Conservation (phyloP, 1,139 yeast genomes). For the Chernovozyma aurita region DNA sequence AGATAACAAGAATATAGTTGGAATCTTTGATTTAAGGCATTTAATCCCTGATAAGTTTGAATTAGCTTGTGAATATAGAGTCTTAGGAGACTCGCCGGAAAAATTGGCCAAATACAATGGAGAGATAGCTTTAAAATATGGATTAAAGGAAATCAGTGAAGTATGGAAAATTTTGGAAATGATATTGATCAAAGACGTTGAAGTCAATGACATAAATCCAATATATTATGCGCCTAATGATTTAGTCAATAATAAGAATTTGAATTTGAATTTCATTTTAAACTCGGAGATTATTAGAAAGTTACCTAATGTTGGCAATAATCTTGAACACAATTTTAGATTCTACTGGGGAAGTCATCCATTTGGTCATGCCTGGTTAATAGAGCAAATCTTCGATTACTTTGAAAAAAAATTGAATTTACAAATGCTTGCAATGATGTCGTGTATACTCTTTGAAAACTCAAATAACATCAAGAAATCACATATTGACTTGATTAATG, state of each 20-base stretch:
- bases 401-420: constrained; percentile 64
- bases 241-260: not conserved
- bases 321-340: constrained; percentile 18
- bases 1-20: constrained; percentile 47
- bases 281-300: constrained; percentile 17
- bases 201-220: constrained; percentile 12
- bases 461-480: constrained; percentile 16
- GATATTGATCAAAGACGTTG: constrained; percentile 32
- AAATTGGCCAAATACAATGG: constrained; percentile 67
- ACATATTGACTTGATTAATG: constrained; percentile 17
- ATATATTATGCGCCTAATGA: constrained; percentile 9
- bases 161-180: constrained; percentile 72
- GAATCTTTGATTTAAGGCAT: constrained; percentile 61
- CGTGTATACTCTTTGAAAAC: constrained; percentile 60
- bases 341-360: constrained; percentile 83
- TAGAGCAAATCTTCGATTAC: constrained; percentile 57
- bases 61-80: constrained; percentile 70
- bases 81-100: constrained; percentile 64
- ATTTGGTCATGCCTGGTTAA: constrained; percentile 72
- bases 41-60: constrained; percentile 75
- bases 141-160: constrained; percentile 59
- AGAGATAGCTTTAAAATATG: constrained; percentile 63
- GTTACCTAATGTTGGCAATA: too few relatives aligned
- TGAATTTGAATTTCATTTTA: constrained; percentile 8
- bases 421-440: constrained; percentile 88